A percentile compares a stretch with the other conserved stretches of the same genome.
These are phyloP conservation scores for Austropuccinia psidii DNA, from an alignment of 1,284 basidiomycete genomes.

Conservation along the genomic window DNA sequence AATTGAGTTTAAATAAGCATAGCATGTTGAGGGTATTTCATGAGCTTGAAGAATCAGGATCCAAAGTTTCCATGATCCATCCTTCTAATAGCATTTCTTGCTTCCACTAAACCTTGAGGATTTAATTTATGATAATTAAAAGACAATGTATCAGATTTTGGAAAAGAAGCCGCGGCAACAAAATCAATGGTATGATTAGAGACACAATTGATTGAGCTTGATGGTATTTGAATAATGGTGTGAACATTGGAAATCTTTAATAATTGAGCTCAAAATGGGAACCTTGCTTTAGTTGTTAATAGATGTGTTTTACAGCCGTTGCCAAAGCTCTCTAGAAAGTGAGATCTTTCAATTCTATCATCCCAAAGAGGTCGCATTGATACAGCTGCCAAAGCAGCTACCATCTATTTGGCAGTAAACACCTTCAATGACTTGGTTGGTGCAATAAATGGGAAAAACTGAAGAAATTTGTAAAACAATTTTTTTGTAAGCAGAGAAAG, in stretches of 20 bases:
- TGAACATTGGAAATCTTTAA: conserved; percentile 70
- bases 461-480: conserved; percentile 70
- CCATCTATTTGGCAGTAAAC: conserved; percentile 78
- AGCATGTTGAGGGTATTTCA: conserved; percentile 84
- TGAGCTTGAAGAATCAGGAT: conserved; percentile 91
- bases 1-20: conserved; percentile 74
- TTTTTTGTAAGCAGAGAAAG: conserved; percentile 67
- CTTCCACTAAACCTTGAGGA: conserved; percentile 63
- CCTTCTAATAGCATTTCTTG: conserved; percentile 80
- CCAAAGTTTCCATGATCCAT: conserved; percentile 92
- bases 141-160: conserved; percentile 60
- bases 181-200: conserved; percentile 50
- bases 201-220: conserved; percentile 49
- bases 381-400: conserved; percentile 64
- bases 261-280: conserved; percentile 83
- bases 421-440: conserved; percentile 86
- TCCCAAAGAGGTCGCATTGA: conserved; percentile 74
- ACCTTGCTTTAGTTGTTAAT: conserved; percentile 50
- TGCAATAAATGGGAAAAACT: conserved; percentile 73
- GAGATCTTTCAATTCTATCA: conserved; percentile 64
- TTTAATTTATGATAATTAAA: conserved; percentile 76
- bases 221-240: conserved; percentile 55
- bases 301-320: conserved; percentile 60
- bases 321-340: conserved; percentile 70
- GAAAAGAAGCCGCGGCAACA: conserved; percentile 48